phyloP scores from a whole-genome alignment of 202 grass and related monocot genomes.

The Zizania palustris region DNA sequence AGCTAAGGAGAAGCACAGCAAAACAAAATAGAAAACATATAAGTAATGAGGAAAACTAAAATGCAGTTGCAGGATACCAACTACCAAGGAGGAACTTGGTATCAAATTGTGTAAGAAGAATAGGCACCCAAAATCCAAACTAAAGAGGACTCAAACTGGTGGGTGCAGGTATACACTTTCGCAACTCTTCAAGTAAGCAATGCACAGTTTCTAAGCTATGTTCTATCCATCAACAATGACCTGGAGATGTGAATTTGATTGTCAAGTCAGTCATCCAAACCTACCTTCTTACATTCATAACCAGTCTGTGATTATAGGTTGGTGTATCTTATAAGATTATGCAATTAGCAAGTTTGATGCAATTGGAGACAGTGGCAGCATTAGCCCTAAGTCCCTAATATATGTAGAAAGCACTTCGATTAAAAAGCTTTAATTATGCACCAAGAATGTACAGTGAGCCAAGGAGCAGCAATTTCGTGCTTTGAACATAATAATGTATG shows the following conservation, averaged over 20 bases:
- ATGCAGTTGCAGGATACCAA: neutral
- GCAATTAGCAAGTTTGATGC: conserved; percentile 20
- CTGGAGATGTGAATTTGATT: neutral
- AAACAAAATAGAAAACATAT: conserved; percentile 35
- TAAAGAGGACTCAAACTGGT: neutral
- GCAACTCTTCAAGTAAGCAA: neutral
- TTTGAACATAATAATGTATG: too few species aligned
- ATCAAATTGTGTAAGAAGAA: neutral
- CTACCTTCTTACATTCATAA: neutral
- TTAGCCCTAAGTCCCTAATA: neutral
- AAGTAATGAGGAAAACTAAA: conserved; percentile 1
- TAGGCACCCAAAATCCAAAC: neutral
- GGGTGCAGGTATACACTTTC: neutral
- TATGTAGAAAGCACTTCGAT: conserved; percentile 12
- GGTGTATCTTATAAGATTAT: conserved; percentile 8
- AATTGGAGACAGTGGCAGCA: neutral
- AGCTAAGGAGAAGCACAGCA: conserved; percentile 35
- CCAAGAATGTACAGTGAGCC: conserved; percentile 14
- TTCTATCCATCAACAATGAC: neutral
- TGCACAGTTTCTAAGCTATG: neutral
- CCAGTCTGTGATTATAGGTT: neutral
- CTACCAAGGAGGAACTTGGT: neutral
- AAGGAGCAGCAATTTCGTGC: neutral
- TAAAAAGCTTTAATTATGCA: neutral
- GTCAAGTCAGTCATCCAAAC: neutral